phyloP scores from a whole-genome alignment of 2,329 filamentous ascomycete genomes.

The Drechslerella dactyloides region DNA sequence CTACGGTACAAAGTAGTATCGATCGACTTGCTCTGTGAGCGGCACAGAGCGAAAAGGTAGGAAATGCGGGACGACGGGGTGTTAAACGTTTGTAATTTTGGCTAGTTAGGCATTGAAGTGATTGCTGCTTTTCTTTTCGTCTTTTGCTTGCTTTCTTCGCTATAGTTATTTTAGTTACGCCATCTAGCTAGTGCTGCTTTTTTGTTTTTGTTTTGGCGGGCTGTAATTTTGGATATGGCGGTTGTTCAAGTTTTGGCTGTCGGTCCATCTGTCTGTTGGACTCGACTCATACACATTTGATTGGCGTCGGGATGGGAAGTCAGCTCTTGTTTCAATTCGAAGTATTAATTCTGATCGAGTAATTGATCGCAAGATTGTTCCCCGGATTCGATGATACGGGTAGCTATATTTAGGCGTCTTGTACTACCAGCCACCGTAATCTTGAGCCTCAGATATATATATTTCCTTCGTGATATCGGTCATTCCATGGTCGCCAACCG shows the following conservation, averaged over 20 bases:
- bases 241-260: slow-evolving; percentile 11
- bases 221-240: slow-evolving; percentile 3
- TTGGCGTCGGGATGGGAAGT: slow-evolving; percentile 36
- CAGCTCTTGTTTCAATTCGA: slow-evolving; percentile 13
- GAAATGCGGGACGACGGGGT: slow-evolving; percentile 11
- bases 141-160: slow-evolving; percentile 19
- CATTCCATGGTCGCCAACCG: no score
- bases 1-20: no score
- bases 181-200: no score
- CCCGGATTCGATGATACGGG: background rate
- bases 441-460: no score
- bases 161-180: background rate
- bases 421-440: no score
- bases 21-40: no score
- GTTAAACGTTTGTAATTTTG: slow-evolving; percentile 6
- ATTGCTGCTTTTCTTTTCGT: background rate
- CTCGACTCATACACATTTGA: slow-evolving; percentile 15
- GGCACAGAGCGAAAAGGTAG: slow-evolving; percentile 15
- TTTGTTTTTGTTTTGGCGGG: no score
- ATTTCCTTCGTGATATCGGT: no score
- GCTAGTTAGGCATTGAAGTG: background rate
- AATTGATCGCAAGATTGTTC: slow-evolving; percentile 12
- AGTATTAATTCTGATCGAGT: slow-evolving; percentile 12
- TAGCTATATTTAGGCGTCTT: background rate
- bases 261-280: slow-evolving; percentile 18